phyloP scores from a whole-genome alignment of 768 basidiomycete genomes.

The Boletus vinaceobasis region DNA sequence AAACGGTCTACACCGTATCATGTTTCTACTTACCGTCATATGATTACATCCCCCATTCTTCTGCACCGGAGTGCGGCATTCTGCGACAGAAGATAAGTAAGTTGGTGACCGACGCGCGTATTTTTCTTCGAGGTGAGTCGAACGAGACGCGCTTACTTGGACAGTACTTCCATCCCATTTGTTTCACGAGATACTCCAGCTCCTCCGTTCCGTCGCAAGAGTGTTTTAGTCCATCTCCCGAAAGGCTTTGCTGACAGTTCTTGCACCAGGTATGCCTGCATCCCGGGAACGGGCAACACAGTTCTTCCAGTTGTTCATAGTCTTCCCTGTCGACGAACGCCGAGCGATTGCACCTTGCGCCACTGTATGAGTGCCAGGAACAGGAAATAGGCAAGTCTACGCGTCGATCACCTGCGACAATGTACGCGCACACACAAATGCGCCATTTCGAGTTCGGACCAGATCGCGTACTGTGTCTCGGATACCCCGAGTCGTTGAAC shows the following conservation, averaged over 20 bases:
- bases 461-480: conserved; percentile 38
- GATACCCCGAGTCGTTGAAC: conserved; percentile 41
- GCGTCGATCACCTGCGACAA: conserved; percentile 45
- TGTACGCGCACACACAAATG: conserved; percentile 39
- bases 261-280: conserved; percentile 61
- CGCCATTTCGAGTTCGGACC: conserved; percentile 45
- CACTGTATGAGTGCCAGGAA: conserved; percentile 1
- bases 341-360: conserved; percentile 45
- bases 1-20: background rate
- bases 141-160: conserved; percentile 39
- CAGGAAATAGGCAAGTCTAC: background rate
- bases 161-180: conserved; percentile 61
- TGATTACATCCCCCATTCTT: conserved; percentile 57
- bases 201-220: conserved; percentile 58
- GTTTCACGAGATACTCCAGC: conserved; percentile 45
- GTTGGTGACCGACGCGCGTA: background rate
- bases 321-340: conserved; percentile 51
- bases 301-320: conserved; percentile 35
- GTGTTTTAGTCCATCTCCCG: conserved; percentile 36
- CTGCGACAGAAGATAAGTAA: conserved; percentile 15
- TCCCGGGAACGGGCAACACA: conserved; percentile 48
- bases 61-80: conserved; percentile 46
- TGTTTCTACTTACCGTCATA: conserved; percentile 46
- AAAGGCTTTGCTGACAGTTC: conserved; percentile 43
- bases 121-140: background rate